Evolutionary conservation across 2,329 filamentous ascomycete species (phyloP).

Genomic region (Achaetomium macrosporum): DNA sequence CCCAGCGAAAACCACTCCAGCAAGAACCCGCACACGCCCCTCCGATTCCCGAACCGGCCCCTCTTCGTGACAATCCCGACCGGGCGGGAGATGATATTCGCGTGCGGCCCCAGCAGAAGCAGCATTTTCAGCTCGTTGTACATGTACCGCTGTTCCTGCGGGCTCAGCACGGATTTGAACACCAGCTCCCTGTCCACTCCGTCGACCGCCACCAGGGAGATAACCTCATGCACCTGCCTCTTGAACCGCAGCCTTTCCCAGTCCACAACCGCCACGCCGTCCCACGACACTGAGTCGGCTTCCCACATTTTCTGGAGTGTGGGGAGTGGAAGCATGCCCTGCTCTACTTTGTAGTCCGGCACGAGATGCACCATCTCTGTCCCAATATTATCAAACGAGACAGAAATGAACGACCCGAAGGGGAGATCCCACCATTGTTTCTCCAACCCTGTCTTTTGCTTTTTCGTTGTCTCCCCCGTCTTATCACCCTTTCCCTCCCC

Average conservation of each 20-base stretch:
- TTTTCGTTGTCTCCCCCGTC: neutral
- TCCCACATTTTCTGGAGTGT: constrained; percentile 18
- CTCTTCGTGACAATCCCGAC: constrained; percentile 18
- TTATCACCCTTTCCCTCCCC: neutral
- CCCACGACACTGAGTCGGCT: neutral
- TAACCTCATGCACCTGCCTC: constrained; percentile 23
- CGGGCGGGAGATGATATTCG: constrained; percentile 17
- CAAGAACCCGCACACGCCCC: constrained; percentile 23
- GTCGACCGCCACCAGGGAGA: constrained; percentile 18
- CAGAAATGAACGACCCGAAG: constrained; percentile 19
- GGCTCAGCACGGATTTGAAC: constrained; percentile 20
- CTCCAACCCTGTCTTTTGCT: constrained; percentile 5
- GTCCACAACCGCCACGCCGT: constrained; percentile 18
- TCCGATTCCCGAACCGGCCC: constrained; percentile 18
- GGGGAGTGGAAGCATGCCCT: constrained; percentile 19
- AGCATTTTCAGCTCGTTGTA: constrained; percentile 26
- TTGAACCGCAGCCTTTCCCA: constrained; percentile 14
- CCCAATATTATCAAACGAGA: too few relatives aligned
- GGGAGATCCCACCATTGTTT: constrained; percentile 15
- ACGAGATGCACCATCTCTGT: constrained; percentile 12
- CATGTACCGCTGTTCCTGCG: constrained; percentile 21
- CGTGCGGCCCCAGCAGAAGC: constrained; percentile 15
- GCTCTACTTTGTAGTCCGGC: constrained; percentile 22
- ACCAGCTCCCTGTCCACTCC: constrained; percentile 5
- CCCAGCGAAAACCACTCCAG: constrained; percentile 21